Evolutionary conservation across 192 early-diverging fungal genomes (phyloP).

Genomic region (Martensiomyces pterosporus): DNA sequence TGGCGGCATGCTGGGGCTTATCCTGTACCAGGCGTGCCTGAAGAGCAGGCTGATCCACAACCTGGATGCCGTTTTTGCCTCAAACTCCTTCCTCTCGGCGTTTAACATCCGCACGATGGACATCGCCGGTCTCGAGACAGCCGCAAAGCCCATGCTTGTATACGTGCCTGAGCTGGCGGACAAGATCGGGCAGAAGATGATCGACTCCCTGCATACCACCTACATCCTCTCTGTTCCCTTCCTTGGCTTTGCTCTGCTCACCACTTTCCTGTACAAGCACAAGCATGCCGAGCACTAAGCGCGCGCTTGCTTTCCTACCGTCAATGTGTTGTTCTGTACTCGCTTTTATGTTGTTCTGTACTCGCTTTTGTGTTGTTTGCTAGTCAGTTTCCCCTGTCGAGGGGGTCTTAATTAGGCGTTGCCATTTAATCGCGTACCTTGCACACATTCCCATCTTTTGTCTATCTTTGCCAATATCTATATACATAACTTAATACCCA

Average conservation of each 20-base stretch:
- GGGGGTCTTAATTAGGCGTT: no score
- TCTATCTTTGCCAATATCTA: no score
- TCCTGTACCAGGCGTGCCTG: conserved; percentile 44
- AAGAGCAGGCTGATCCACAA: conserved; percentile 42
- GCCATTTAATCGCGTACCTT: no score
- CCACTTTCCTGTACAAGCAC: conserved; percentile 37
- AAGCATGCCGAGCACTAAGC: neutral
- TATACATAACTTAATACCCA: no score
- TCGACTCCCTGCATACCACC: conserved; percentile 29
- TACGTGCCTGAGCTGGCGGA: conserved; percentile 23
- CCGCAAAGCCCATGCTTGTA: conserved; percentile 17
- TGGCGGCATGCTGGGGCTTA: conserved; percentile 46
- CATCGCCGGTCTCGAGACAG: conserved; percentile 32
- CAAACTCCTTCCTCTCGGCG: conserved; percentile 16
- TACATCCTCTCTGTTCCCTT: conserved; percentile 37
- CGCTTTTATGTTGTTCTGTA: no score
- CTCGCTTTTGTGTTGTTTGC: no score
- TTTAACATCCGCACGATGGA: conserved; percentile 40
- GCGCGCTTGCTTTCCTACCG: no score
- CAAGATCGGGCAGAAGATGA: conserved; percentile 24
- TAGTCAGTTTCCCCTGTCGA: no score
- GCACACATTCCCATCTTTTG: no score
- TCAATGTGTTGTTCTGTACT: no score
- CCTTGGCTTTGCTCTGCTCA: conserved; percentile 31
- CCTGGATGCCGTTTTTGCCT: conserved; percentile 23